These are phyloP conservation scores for Allium sativum DNA, from an alignment of 106 monocot genomes.

Conservation along the genomic window DNA sequence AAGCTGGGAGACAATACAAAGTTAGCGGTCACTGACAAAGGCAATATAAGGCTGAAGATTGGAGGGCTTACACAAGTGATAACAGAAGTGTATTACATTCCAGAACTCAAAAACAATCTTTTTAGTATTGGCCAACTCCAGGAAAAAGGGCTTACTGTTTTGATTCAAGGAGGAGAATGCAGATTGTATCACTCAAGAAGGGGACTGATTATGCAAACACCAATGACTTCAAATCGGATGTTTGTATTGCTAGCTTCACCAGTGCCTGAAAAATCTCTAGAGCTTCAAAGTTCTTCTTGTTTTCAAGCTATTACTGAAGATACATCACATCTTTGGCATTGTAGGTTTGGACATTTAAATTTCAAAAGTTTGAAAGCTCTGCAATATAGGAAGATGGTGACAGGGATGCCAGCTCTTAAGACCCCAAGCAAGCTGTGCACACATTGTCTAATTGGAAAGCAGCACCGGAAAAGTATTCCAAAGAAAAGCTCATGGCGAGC, in stretches of 20 bases:
- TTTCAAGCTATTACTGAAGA: not conserved
- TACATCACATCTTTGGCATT: constrained; percentile 1
- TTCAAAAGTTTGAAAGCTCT: constrained; percentile 1
- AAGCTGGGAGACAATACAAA: not conserved
- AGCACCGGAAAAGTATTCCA: not conserved
- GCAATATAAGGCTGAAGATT: not conserved
- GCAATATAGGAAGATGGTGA: constrained; percentile 4
- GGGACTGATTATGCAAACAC: constrained; percentile 1
- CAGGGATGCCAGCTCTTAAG: not conserved
- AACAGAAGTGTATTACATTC: constrained; percentile 3
- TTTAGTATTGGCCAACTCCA: constrained; percentile 1
- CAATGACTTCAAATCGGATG: not conserved
- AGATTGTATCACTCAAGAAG: not conserved
- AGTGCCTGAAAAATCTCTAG: not conserved
- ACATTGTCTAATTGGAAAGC: not conserved
- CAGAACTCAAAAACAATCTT: not conserved
- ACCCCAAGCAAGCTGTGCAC: not conserved
- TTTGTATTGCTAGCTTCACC: not conserved
- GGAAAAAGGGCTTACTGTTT: not conserved
- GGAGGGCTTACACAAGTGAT: not conserved
- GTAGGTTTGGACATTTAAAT: constrained; percentile 2
- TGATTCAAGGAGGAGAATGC: not conserved
- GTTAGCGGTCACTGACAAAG: not conserved
- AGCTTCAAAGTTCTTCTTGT: not conserved
- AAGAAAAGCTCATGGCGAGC: not conserved